phyloP scores from a whole-genome alignment of 495 filamentous ascomycete species.

The Podospora australis region DNA sequence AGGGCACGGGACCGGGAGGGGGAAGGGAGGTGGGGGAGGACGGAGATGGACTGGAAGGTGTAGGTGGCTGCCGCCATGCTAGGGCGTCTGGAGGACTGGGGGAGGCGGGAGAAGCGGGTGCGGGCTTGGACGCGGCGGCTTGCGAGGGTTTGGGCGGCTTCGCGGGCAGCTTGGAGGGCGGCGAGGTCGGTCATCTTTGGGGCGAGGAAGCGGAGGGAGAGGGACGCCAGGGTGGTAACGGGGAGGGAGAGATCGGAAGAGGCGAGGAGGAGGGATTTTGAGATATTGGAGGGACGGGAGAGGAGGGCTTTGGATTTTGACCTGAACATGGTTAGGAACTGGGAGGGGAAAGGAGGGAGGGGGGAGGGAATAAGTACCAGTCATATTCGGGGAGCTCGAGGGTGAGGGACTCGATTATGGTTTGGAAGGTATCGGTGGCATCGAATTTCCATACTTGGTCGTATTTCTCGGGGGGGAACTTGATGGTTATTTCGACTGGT shows the following conservation, averaged over 20 bases:
- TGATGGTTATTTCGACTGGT: slow-evolving; percentile 19
- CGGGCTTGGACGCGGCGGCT: slow-evolving; percentile 5
- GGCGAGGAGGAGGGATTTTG: slow-evolving; percentile 17
- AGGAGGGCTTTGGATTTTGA: slow-evolving; percentile 24
- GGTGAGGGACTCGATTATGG: slow-evolving; percentile 14
- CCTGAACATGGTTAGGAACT: neutral
- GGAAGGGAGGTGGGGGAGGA: slow-evolving; percentile 72
- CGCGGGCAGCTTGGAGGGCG: slow-evolving; percentile 36
- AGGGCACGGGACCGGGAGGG: slow-evolving; percentile 61
- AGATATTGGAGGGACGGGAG: slow-evolving; percentile 14
- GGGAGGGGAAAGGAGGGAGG: neutral
- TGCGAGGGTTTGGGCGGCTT: slow-evolving; percentile 27
- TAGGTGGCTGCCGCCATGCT: slow-evolving; percentile 53
- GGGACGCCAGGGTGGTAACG: slow-evolving; percentile 46
- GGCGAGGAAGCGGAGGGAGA: slow-evolving; percentile 59
- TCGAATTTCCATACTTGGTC: slow-evolving; percentile 16
- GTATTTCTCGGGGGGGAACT: slow-evolving; percentile 23
- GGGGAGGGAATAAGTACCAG: slow-evolving; percentile 8
- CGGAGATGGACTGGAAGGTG: slow-evolving; percentile 73
- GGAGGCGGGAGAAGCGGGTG: slow-evolving; percentile 28
- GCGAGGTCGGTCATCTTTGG: slow-evolving; percentile 47
- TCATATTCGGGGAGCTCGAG: slow-evolving; percentile 23
- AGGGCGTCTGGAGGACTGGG: slow-evolving; percentile 21
- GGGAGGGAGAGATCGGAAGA: slow-evolving; percentile 29
- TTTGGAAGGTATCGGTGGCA: slow-evolving; percentile 8